Percentiles rank a stretch among this genome's conserved stretches.
Conservation (phyloP, 495 filamentous ascomycete genomes). For the Poronia punctata region DNA sequence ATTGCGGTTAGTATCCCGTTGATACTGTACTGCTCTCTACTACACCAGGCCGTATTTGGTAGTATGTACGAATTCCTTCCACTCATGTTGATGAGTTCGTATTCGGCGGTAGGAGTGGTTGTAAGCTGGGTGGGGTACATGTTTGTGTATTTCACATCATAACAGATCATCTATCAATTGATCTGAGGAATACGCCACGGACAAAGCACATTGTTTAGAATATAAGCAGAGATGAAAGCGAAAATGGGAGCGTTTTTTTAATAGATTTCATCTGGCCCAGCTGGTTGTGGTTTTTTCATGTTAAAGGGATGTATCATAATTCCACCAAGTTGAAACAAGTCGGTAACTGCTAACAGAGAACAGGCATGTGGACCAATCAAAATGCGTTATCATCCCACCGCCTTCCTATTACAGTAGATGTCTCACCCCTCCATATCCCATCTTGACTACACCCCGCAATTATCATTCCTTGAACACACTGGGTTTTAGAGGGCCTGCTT, state of each 20-base stretch:
- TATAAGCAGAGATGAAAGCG: too few relatives aligned
- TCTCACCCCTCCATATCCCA: constrained; percentile 8
- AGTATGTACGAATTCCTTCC: constrained; percentile 82
- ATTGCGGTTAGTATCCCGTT: constrained; percentile 81
- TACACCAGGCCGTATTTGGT: constrained; percentile 79
- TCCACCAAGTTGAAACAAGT: too few relatives aligned
- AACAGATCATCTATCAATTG: too few relatives aligned
- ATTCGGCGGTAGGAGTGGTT: constrained; percentile 89
- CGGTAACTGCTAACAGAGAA: too few relatives aligned
- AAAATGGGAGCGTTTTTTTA: too few relatives aligned
- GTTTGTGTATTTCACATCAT: constrained; percentile 83
- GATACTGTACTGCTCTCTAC: constrained; percentile 78
- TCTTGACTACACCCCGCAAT: not conserved
- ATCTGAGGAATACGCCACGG: too few relatives aligned
- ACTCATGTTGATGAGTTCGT: constrained; percentile 94
- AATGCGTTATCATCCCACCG: constrained; percentile 1
- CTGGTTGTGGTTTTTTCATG: too few relatives aligned
- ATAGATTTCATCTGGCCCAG: too few relatives aligned
- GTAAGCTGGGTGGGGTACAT: constrained; percentile 95
- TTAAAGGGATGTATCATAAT: too few relatives aligned
- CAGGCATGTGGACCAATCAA: constrained; percentile 11
- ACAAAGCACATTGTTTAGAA: too few relatives aligned
- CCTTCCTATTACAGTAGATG: constrained; percentile 11
- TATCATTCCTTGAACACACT: not conserved
- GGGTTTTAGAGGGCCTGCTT: not conserved